phyloP scores from a whole-genome alignment of 768 basidiomycete species.

The Mycena rosella region DNA sequence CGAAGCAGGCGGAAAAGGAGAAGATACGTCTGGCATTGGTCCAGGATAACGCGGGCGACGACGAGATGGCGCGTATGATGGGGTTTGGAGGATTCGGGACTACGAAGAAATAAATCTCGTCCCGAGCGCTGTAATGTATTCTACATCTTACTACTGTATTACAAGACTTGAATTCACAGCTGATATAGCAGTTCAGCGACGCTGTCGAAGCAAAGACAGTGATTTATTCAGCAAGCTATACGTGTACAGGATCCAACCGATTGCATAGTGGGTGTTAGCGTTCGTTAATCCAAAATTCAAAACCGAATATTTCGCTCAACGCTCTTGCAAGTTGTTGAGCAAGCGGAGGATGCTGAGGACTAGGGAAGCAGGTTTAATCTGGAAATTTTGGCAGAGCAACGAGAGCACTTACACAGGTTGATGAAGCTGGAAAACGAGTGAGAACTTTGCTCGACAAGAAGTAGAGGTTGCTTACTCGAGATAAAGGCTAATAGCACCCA shows the following conservation, averaged over 20 bases:
- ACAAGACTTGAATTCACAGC: constrained; percentile 34
- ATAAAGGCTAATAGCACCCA: not conserved
- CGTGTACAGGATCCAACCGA: too few species aligned
- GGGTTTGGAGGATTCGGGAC: constrained; percentile 93
- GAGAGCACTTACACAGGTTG: too few species aligned
- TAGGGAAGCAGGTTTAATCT: too few species aligned
- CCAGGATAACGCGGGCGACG: constrained; percentile 63
- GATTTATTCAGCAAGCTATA: constrained; percentile 15
- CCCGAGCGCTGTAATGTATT: constrained; percentile 44
- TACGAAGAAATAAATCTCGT: constrained; percentile 74
- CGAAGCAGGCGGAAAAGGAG: constrained; percentile 84
- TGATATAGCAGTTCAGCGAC: not conserved
- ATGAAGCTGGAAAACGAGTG: too few species aligned
- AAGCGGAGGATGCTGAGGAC: too few species aligned
- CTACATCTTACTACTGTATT: constrained; percentile 45
- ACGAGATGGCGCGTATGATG: constrained; percentile 87
- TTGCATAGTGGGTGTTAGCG: not conserved
- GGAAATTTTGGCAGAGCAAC: too few species aligned
- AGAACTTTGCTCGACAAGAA: not conserved
- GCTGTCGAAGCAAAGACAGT: not conserved
- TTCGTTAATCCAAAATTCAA: not conserved
- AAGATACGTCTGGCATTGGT: constrained; percentile 75
- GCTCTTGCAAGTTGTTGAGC: constrained; percentile 71
- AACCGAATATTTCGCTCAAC: constrained; percentile 43
- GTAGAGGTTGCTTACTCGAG: not conserved